Base-by-base conservation (phyloP, 1,284 basidiomycete genomes). In the Takashimella koratensis region DNA sequence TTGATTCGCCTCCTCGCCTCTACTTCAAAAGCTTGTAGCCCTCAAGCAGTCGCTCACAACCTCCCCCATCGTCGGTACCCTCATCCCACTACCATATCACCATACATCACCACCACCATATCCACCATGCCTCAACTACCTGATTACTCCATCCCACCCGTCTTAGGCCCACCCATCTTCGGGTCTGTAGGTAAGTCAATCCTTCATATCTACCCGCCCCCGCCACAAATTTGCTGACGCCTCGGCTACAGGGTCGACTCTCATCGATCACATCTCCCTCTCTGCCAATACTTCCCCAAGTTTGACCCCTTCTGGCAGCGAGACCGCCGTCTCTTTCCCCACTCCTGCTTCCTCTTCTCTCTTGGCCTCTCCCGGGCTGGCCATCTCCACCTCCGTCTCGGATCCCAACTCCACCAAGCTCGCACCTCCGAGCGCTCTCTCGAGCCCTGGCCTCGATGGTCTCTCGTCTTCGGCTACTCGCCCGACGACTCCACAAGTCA, bases 361-460 rank as follows among this genome's bases (percentile, higher is more conserved):
- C 30, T 36, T 8, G 30, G 8, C 8, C 30, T 36, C 30, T 16
- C 30, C 8, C 30, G 16, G 30, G 8, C 30, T n/a, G n/a, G n/a
- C n/a, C n/a, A n/a, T n/a, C n/a, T n/a, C n/a, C n/a, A n/a, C n/a
- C n/a, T n/a, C n/a, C n/a, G n/a, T n/a, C n/a, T n/a, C n/a, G n/a
- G n/a, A n/a, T 8, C 30, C 30, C 30, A 36, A 16, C 30, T 36
- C 30, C 16, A 16, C 8, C 30, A 36, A 36, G 10, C 8, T 8
- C 30, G 30, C 30, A 8, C 30, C 30, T 16, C 30, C 16, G 30
- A 8, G 30, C 16, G 8, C 30, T 36, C 30, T 36, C 30, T 16
- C 30, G 16, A 8, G 16, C 16, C 30, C 16, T 36, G 60, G 10
- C 62, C 62, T 13, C 62, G 63, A 48, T 45, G 57, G 12, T 41